Evolutionary conservation across 2,329 filamentous ascomycete genomes (phyloP), one percentile per base, ranked within the genome.

Genomic region (Beauveria sp.): DNA sequence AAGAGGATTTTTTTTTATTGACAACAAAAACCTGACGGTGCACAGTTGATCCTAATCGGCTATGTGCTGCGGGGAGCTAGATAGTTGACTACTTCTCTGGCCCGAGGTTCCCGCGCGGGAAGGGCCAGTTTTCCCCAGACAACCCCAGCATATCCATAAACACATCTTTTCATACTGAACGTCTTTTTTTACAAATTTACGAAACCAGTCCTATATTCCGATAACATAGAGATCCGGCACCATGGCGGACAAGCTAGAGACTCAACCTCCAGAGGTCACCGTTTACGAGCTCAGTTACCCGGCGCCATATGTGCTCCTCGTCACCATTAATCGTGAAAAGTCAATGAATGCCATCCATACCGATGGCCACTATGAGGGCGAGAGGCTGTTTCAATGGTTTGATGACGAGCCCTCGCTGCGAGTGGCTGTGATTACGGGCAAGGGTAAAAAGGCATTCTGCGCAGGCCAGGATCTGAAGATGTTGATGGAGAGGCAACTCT

Each of bases 401-500:
- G 81, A 84, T 66, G 68, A 70, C 7, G 79, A 81, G 66, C 77
- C 79, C 0, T 73, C 71, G 12, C 72, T 82, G 14, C 74, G 75
- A 4, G 78, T 80, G 16, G 78, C 77, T 42, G 73, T 81, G 42
- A 70, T 81, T 43, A 84, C 81, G 0, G 82, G 82, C 42, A 76
- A 74, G 1, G 82, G 82, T 34, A 73, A 75, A 62, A 74, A 76
- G 65, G 78, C 81, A 0, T 84, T 85, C 69, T 84, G 78, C 58
- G 80, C 79, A 0, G 81, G 82, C 0, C 80, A 81, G 46, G 81
- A 84, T 62, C 69, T 84, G 52, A 81, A 82, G 58, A 82, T 82
- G 64, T 76, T 73, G 52, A 81, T 80, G 62, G 75, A 74, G 65
- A 67, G 62, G 42, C 66, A 64, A 53, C 64, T 50, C 26, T 43